Percentiles rank a stretch among this genome's conserved stretches.
These are phyloP conservation scores for Huntiella moniliformis DNA, from an alignment of 2,329 filamentous ascomycete species.

Conservation along the genomic window DNA sequence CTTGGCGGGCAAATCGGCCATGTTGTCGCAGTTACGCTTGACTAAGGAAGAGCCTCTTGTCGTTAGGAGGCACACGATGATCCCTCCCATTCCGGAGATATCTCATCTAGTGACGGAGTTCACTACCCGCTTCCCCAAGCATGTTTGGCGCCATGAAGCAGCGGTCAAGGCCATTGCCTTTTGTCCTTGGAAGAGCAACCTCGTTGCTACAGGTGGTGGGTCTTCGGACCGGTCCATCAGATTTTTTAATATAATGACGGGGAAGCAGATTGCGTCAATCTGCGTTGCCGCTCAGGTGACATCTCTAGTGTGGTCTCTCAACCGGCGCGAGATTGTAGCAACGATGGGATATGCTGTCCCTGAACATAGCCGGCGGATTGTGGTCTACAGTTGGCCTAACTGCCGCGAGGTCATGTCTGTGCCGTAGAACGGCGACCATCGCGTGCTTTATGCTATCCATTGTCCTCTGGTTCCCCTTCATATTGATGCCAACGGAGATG, in stretches of 20 bases:
- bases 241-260: constrained; percentile 78
- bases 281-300: constrained; percentile 88
- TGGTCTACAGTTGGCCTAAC: constrained; percentile 85
- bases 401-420: constrained; percentile 73
- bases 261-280: constrained; percentile 72
- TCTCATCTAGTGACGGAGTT: not conserved
- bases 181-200: constrained; percentile 76
- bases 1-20: not conserved
- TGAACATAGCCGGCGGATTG: constrained; percentile 74
- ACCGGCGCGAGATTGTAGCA: constrained; percentile 68
- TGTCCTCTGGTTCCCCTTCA: constrained; percentile 41
- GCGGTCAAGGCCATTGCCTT: constrained; percentile 96
- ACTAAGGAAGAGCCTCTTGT: constrained; percentile 4
- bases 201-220: constrained; percentile 81
- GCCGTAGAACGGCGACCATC: constrained; percentile 61
- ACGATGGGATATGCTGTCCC: constrained; percentile 90
- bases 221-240: constrained; percentile 91
- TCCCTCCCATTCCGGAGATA: constrained; percentile 3
- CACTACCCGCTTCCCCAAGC: constrained; percentile 18
- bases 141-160: constrained; percentile 62
- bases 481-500: constrained; percentile 14
- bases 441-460: constrained; percentile 71
- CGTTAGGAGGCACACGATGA: not conserved
- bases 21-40: constrained; percentile 2
- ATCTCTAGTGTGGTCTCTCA: constrained; percentile 74